Evolutionary conservation across 1,284 basidiomycete genomes (phyloP).

Genomic region (Moesziomyces sp.): DNA sequence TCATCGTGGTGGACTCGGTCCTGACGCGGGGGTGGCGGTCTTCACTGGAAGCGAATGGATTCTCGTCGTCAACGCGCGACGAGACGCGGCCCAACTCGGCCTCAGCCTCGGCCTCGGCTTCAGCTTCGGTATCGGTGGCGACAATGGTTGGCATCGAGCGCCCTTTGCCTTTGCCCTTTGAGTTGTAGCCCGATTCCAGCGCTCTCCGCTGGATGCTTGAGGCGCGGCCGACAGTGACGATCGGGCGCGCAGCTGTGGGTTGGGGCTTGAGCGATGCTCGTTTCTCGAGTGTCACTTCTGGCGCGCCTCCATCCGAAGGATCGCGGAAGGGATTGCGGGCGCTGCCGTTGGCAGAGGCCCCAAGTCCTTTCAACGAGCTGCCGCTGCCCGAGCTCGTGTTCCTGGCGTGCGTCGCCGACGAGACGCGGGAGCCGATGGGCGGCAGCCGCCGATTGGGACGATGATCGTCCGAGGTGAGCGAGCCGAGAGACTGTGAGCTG

Average conservation of each 20-base stretch:
- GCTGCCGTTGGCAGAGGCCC: slow-evolving; percentile 1
- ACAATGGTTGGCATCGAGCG: slow-evolving; percentile 51
- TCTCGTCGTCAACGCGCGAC: not conserved
- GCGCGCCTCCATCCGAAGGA: slow-evolving; percentile 17
- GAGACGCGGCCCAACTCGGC: not conserved
- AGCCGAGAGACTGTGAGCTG: slow-evolving; percentile 28
- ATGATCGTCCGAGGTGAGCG: slow-evolving; percentile 30
- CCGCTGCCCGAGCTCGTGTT: slow-evolving; percentile 12
- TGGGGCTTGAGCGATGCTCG: slow-evolving; percentile 31
- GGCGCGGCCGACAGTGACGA: slow-evolving; percentile 54
- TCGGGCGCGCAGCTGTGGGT: slow-evolving; percentile 44
- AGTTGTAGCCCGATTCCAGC: slow-evolving; percentile 22
- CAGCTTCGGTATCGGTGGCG: slow-evolving; percentile 49
- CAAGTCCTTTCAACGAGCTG: slow-evolving; percentile 1
- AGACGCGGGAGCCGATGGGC: slow-evolving; percentile 40
- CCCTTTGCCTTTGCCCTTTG: slow-evolving; percentile 35
- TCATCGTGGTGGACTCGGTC: slow-evolving; percentile 13
- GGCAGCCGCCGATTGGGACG: slow-evolving; percentile 32
- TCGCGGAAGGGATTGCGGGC: slow-evolving; percentile 37
- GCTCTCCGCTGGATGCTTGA: slow-evolving; percentile 44
- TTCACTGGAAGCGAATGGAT: slow-evolving; percentile 32
- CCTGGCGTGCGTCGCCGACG: slow-evolving; percentile 9
- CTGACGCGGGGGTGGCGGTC: slow-evolving; percentile 10
- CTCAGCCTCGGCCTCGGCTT: slow-evolving; percentile 28
- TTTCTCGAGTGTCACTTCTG: slow-evolving; percentile 1